phyloP scores from a whole-genome alignment of 2,329 filamentous ascomycete species.

The Tricladium varicosporioides region DNA sequence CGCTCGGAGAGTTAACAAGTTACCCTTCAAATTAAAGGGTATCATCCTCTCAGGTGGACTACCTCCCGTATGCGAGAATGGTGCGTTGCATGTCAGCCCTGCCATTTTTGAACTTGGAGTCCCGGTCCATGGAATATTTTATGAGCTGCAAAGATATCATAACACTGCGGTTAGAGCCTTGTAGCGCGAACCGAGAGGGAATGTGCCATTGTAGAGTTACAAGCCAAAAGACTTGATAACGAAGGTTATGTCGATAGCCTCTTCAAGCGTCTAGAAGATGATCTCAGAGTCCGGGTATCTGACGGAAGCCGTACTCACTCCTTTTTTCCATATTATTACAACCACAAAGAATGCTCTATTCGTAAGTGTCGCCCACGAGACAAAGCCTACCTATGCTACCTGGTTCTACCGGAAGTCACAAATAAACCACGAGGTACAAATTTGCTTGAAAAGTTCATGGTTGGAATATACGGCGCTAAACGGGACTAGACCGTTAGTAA shows the following conservation, averaged over 20 bases:
- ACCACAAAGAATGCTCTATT: slow-evolving; percentile 74
- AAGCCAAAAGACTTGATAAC: slow-evolving; percentile 51
- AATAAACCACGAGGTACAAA: slow-evolving; percentile 69
- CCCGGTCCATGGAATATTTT: slow-evolving; percentile 47
- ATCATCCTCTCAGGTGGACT: slow-evolving; percentile 74
- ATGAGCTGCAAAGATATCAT: slow-evolving; percentile 69
- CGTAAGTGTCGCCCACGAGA: slow-evolving; percentile 73
- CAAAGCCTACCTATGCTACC: slow-evolving; percentile 70
- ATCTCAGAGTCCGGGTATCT: slow-evolving; percentile 77
- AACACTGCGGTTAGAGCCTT: slow-evolving; percentile 65
- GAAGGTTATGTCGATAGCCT: slow-evolving; percentile 68
- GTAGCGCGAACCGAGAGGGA: slow-evolving; percentile 58
- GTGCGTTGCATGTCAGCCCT: slow-evolving; percentile 76
- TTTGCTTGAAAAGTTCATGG: slow-evolving; percentile 78
- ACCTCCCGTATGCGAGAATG: slow-evolving; percentile 78
- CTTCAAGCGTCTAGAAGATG: slow-evolving; percentile 72
- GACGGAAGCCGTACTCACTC: slow-evolving; percentile 77
- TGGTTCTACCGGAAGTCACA: slow-evolving; percentile 74
- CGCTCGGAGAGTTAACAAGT: slow-evolving; percentile 75
- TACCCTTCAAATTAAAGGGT: slow-evolving; percentile 78
- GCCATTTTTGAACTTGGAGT: slow-evolving; percentile 75
- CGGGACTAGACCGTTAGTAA: slow-evolving; percentile 83
- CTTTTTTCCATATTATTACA: slow-evolving; percentile 71
- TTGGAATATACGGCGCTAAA: slow-evolving; percentile 75
- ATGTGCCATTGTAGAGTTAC: slow-evolving; percentile 44